Conservation (phyloP, 352 stramenopile genomes). For the Phytophthora sansomeana region DNA sequence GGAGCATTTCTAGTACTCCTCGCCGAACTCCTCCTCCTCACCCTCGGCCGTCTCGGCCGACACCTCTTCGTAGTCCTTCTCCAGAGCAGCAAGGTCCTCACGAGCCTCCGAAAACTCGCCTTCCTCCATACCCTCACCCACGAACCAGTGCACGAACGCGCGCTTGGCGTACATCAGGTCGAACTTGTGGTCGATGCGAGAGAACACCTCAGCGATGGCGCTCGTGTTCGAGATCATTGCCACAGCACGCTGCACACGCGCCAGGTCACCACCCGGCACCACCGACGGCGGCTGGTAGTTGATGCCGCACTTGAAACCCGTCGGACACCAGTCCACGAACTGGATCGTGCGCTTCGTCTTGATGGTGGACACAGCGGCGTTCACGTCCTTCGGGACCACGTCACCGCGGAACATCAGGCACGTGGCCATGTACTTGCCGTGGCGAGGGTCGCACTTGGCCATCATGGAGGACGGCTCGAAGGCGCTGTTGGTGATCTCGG, state of each 20-base stretch:
- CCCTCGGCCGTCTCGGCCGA: constrained; percentile 95
- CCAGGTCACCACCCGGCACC: constrained; percentile 95
- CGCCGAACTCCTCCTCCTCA: constrained; percentile 92
- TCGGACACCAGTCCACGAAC: constrained; percentile 67
- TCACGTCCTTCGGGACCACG: constrained; percentile 94
- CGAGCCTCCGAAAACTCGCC: constrained; percentile 98
- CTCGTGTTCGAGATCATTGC: constrained; percentile 99
- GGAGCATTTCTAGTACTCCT: constrained; percentile 75
- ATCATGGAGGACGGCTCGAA: too few relatives aligned
- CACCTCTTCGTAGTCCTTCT: constrained; percentile 99
- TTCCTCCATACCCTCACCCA: constrained; percentile 99
- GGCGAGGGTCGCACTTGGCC: constrained; percentile 97
- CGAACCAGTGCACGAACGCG: constrained; percentile 99
- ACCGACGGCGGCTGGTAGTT: constrained; percentile 97
- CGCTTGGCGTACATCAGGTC: constrained; percentile 99
- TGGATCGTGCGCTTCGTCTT: constrained; percentile 99
- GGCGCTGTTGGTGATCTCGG: constrained; percentile 97
- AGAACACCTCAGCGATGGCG: constrained; percentile 97
- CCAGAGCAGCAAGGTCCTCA: constrained; percentile 96
- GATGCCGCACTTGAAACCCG: constrained; percentile 95
- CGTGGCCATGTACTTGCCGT: constrained; percentile 99
- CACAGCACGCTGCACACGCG: constrained; percentile 95
- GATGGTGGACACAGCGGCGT: constrained; percentile 96
- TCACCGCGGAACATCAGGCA: constrained; percentile 98
- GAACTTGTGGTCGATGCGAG: constrained; percentile 99